phyloP scores from a whole-genome alignment of 768 basidiomycete species.

The Psilocybe sp. region DNA sequence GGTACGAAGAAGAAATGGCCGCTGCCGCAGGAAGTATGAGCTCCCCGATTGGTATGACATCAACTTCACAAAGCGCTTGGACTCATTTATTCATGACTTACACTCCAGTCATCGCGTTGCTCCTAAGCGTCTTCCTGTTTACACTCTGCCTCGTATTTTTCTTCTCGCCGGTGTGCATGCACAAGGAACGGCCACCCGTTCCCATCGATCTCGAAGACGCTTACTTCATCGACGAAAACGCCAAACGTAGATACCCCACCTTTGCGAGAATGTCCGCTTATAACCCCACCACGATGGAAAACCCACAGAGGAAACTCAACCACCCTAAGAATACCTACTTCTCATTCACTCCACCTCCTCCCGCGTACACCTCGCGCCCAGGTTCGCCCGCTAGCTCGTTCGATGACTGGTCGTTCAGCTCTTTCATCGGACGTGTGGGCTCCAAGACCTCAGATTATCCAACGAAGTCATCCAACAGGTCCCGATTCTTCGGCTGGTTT shows the following conservation, averaged over 20 bases:
- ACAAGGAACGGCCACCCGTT: not conserved
- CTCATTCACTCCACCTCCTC: not conserved
- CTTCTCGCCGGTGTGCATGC: slow-evolving; percentile 7
- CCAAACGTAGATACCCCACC: no score
- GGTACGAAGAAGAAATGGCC: no score
- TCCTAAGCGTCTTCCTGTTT: slow-evolving; percentile 8
- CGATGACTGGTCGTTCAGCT: not conserved
- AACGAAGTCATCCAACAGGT: no score
- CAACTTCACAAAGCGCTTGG: no score
- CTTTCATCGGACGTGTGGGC: not conserved
- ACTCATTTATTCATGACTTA: no score
- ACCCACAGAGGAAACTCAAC: not conserved
- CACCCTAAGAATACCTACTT: not conserved
- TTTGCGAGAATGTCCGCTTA: not conserved
- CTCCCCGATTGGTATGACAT: no score
- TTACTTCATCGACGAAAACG: not conserved
- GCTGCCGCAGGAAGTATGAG: no score
- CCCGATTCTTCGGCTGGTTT: no score
- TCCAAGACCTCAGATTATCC: not conserved
- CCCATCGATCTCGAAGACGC: slow-evolving; percentile 1
- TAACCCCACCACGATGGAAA: not conserved
- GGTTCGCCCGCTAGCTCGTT: not conserved
- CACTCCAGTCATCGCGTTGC: slow-evolving; percentile 7
- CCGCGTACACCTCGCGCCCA: not conserved
- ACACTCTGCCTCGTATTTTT: slow-evolving; percentile 12